Percentiles rank a stretch among this genome's conserved stretches.
phyloP scores from a whole-genome alignment of 1,284 basidiomycete genomes.

The Rhodotorula sp. region DNA sequence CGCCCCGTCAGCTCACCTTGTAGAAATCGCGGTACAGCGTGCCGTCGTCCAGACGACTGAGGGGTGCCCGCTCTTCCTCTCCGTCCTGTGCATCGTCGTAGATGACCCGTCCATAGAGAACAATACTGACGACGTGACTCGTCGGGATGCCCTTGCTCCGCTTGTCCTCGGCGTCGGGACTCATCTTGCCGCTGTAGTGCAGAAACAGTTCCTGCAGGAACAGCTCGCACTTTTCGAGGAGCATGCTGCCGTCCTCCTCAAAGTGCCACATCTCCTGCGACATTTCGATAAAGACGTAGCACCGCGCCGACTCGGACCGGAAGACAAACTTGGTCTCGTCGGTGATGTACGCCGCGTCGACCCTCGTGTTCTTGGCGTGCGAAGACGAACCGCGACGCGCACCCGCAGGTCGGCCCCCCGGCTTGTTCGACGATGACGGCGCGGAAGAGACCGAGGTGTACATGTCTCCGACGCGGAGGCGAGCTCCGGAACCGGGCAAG shows the following conservation, averaged over 20 bases:
- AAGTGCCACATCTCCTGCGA: conserved; percentile 94
- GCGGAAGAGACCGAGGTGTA: conserved; percentile 49
- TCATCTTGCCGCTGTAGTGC: conserved; percentile 31
- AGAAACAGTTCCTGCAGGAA: conserved; percentile 60
- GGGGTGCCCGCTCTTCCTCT: conserved; percentile 55
- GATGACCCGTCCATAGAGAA: conserved; percentile 89
- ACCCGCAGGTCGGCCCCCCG: conserved; percentile 25
- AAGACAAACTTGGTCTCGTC: conserved; percentile 83
- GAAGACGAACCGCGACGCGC: conserved; percentile 2
- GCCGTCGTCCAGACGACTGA: conserved; percentile 33
- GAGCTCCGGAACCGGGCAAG: conserved; percentile 68
- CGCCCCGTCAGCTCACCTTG: conserved; percentile 42
- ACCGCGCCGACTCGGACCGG: conserved; percentile 84
- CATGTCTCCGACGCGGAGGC: conserved; percentile 73
- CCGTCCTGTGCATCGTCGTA: conserved; percentile 77
- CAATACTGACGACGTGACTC: conserved; percentile 90
- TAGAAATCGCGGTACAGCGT: conserved; percentile 80
- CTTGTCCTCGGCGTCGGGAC: conserved; percentile 20
- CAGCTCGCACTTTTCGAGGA: conserved; percentile 79
- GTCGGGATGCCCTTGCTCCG: conserved; percentile 54
- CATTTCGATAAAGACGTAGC: conserved; percentile 86
- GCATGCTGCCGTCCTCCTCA: conserved; percentile 74
- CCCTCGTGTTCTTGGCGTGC: conserved; percentile 24
- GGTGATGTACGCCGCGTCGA: conserved; percentile 70
- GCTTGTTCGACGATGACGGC: conserved; percentile 54